Evolutionary conservation across 1,284 basidiomycete genomes (phyloP).

Genomic region (Caloboletus firmus): DNA sequence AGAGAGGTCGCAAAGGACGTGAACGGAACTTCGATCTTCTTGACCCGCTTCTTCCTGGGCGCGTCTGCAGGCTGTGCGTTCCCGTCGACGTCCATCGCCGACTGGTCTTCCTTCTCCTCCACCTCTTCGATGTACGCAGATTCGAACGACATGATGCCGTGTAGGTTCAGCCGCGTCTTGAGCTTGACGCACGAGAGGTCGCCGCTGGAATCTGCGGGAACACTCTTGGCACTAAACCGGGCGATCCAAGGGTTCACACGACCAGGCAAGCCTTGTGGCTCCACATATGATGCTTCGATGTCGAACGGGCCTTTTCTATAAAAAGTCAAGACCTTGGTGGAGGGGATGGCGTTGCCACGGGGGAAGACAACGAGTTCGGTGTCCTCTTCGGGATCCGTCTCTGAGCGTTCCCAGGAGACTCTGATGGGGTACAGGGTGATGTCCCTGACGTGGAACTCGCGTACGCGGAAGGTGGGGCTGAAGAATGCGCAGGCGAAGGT

Average conservation of each 20-base stretch:
- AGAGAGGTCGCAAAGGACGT: slow-evolving; percentile 63
- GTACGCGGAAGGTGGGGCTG: slow-evolving; percentile 93
- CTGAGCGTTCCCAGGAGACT: slow-evolving; percentile 77
- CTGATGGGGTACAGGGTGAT: slow-evolving; percentile 85
- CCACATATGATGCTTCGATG: slow-evolving; percentile 79
- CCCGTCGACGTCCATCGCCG: slow-evolving; percentile 70
- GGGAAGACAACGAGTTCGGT: slow-evolving; percentile 88
- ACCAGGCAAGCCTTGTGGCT: slow-evolving; percentile 69
- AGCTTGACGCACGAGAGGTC: slow-evolving; percentile 83
- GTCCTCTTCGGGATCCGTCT: slow-evolving; percentile 81
- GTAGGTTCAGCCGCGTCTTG: slow-evolving; percentile 82
- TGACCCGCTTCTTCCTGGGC: slow-evolving; percentile 82
- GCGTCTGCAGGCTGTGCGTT: slow-evolving; percentile 43
- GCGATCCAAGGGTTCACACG: slow-evolving; percentile 82
- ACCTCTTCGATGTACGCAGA: slow-evolving; percentile 79
- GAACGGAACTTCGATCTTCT: slow-evolving; percentile 80
- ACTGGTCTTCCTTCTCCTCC: slow-evolving; percentile 72
- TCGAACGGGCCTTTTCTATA: slow-evolving; percentile 86
- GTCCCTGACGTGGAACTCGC: slow-evolving; percentile 87
- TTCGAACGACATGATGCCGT: slow-evolving; percentile 87
- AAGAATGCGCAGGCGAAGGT: slow-evolving; percentile 94
- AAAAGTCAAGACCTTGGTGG: slow-evolving; percentile 94
- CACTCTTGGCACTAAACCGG: slow-evolving; percentile 76
- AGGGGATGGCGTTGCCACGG: slow-evolving; percentile 78
- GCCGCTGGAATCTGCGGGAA: slow-evolving; percentile 66